Evolutionary conservation across 495 filamentous ascomycete species (phyloP), one percentile per base, ranked within the genome.

Genomic region (Hypoxylon fuscum): DNA sequence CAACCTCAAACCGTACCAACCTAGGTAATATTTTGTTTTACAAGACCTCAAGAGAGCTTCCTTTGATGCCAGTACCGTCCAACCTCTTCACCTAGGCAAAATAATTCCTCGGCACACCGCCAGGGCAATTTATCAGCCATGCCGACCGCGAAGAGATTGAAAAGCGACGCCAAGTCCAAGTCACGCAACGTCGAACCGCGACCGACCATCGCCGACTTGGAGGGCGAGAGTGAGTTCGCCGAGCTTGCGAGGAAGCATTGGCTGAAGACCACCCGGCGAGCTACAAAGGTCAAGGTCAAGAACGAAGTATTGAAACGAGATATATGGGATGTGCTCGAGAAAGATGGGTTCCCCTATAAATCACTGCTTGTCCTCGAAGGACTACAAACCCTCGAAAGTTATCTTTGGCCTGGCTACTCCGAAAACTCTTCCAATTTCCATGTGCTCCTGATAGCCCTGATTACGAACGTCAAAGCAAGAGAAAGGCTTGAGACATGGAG

Each of bases 361-460:
- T 88, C 87, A 10, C 83, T 98, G 27, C 80, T 96, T 53, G 83
- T 90, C 5, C 80, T 99, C 61, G 95, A 99, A 76, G 92, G 93
- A 59, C 73, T 97, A 61, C 94, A 96, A 76, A 84, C 96, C 35
- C 75, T 99, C 52, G 95, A 99, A 69, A 92, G 85, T 88, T 93
- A 79, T 9, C 84, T 99, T 20, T 99, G 96, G 95, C 95, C 94
- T 18, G 89, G 90, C 44, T 99, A 94, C 72, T 85, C 82, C 35
- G 93, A 97, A 63, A 87, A 93, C 69, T 87, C 92, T 21, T 94
- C 92, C 31, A 94, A 98, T 73, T 88, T 90, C 64, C 93, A 98
- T 73, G 88, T 96, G 50, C 82, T 97, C 22, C 77, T 98, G 47
- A 87, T 97, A 62, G 88, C 88, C 10, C 73, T 96, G 58, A 86